Evolutionary conservation across 805 yeast genomes (phyloP).

Genomic region (Spathaspora arborariae): DNA sequence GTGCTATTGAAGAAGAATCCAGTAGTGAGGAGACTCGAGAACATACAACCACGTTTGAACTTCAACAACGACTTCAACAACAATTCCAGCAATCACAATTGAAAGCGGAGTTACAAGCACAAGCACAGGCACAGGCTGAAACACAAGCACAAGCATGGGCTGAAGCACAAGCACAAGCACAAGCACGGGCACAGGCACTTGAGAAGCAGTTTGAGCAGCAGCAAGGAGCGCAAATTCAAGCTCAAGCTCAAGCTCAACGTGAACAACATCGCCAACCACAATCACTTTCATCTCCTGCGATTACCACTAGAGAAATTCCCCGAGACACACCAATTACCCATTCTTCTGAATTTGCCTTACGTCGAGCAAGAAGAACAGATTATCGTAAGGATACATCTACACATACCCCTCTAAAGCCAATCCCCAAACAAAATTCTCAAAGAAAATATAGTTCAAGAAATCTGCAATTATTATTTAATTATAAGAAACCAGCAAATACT

Average conservation of each 20-base stretch:
- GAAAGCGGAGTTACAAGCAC: slow-evolving; percentile 7
- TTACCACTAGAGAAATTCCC: not conserved
- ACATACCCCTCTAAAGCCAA: slow-evolving; percentile 6
- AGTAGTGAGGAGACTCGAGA: slow-evolving; percentile 1
- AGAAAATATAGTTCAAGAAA: slow-evolving; percentile 9
- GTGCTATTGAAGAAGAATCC: not conserved
- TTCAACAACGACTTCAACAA: slow-evolving; percentile 15
- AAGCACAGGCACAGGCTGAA: slow-evolving; percentile 14
- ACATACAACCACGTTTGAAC: slow-evolving; percentile 5
- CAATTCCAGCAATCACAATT: slow-evolving; percentile 14
- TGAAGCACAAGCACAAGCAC: not conserved
- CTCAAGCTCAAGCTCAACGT: not conserved
- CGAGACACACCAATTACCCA: not conserved
- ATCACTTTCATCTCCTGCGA: not conserved
- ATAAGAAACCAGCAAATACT: slow-evolving; percentile 20
- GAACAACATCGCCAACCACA: not conserved
- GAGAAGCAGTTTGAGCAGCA: too few species aligned
- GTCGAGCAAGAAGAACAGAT: slow-evolving; percentile 38
- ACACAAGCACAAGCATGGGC: not conserved
- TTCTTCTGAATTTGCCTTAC: slow-evolving; percentile 25
- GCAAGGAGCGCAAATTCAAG: too few species aligned
- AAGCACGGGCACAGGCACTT: too few species aligned
- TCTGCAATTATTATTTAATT: slow-evolving; percentile 34
- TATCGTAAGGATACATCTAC: slow-evolving; percentile 27
- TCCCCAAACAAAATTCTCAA: slow-evolving; percentile 1